Base-by-base conservation (phyloP, 2,329 filamentous ascomycete genomes). In the Talaromyces atroroseus region DNA sequence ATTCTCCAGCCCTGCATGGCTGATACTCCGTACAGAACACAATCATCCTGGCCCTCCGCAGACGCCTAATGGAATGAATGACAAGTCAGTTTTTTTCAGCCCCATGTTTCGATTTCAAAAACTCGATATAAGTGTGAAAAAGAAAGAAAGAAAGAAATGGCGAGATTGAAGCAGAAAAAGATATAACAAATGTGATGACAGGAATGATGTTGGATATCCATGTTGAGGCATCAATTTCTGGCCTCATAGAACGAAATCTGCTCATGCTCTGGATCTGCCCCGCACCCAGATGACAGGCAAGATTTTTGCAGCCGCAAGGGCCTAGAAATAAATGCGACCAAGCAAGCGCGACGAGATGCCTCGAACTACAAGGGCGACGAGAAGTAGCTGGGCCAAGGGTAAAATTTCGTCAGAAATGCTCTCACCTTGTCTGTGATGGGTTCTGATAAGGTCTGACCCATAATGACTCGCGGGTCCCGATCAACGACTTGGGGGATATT, bases 1-100 rank as follows among this genome's bases (percentile, higher is more conserved):
- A 99, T 97, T 78, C 94, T 89, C 94, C 94, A 99, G 80, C 94
- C 94, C 78, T 99, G 94, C 94, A 99, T 99, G 76, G 91, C 91
- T 64, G 94, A 99, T 64, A 97, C 86, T 71, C 94, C 94, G 75
- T 89, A 99, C 71, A 94, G 77, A 71, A 96, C 85, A 71, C 90
- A 87, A 63, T 95, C 91, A 89, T 97, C 92, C 78, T 90, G 86
- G 76, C 92, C 92, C 71, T 86, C 86, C 73, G 88, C 86, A 69
- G 94, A 99, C 77, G 86, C 81, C 94, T 97, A 42, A n/a, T 46
- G 59, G 52, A 48, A 49, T 52, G 52, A 48, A 49, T 52, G 42
- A 26, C 21, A 42, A 60, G 40, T 54, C 42, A 58, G 56, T 36
- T 53, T 20, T 12, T 46, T 46, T 46, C 12, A 47, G n/a, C 18